Percentiles rank a stretch among this genome's conserved stretches.
Evolutionary conservation across 371 early-diverging fungal genomes (phyloP).

Genomic region (Syncephalastrum sp.): DNA sequence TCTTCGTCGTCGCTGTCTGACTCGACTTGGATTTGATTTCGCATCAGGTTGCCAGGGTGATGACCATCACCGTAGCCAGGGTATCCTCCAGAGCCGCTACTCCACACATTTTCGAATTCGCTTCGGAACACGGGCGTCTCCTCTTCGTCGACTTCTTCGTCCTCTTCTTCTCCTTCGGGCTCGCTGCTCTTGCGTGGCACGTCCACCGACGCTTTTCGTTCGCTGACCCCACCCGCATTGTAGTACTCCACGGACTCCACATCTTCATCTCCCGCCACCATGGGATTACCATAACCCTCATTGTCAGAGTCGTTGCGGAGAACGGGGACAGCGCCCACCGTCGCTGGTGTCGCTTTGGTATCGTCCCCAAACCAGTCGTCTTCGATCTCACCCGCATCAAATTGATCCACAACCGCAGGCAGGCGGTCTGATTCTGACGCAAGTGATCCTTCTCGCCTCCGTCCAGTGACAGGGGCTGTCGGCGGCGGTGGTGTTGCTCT

Average conservation of each 20-base stretch:
- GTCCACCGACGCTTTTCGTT: conserved; percentile 17
- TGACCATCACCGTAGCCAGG: conserved; percentile 2
- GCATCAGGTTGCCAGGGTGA: conserved; percentile 3
- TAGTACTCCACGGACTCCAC: conserved; percentile 44
- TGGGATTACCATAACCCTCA: conserved; percentile 45
- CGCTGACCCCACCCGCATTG: conserved; percentile 2
- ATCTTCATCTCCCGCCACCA: conserved; percentile 61
- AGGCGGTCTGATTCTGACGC: conserved; percentile 20
- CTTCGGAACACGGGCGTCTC: conserved; percentile 12
- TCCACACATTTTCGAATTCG: conserved; percentile 13
- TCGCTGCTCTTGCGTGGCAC: conserved; percentile 28
- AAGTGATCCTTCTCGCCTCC: conserved; percentile 26
- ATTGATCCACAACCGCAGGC: conserved; percentile 46
- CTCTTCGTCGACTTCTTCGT: background rate
- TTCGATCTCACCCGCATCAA: conserved; percentile 45
- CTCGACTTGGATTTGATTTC: conserved; percentile 9
- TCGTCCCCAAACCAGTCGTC: conserved; percentile 59
- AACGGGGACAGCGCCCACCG: background rate
- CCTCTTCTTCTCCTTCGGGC: conserved; percentile 8
- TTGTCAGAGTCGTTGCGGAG: conserved; percentile 31
- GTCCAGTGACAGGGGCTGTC: conserved; percentile 35
- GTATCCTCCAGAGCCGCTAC: conserved; percentile 3
- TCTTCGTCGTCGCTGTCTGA: conserved; percentile 31
- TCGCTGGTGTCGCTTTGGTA: conserved; percentile 7
- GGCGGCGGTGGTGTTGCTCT: conserved; percentile 45